Base-by-base conservation (phyloP, 1,284 basidiomycete species). In the Fomitiporia mediterranea region DNA sequence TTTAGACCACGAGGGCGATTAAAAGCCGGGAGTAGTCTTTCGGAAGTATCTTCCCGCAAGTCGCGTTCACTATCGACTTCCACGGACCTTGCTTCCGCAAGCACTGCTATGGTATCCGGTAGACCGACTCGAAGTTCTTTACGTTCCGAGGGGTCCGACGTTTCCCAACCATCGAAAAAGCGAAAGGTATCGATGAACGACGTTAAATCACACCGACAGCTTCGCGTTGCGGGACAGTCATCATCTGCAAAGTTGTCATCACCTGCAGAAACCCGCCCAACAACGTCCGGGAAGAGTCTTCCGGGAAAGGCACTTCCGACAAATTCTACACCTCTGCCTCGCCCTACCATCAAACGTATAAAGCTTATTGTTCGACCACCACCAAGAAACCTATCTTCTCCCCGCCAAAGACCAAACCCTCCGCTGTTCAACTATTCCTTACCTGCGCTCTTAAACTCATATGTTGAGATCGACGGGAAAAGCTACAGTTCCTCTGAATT, bases 301-400 rank as follows among this genome's bases (percentile, higher is more conserved):
- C 23, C 56, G 25, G 56, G 56, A 1, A 58, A 57, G 13, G 37
- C 57, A 8, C 44, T 56, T 32, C 43, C 55, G 11, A 37, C 43
- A 34, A 30, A 39, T 15, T 17, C 35, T 21, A 8, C 30, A 17
- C n/a, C 54, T 19, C n/a, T n/a, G n/a, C n/a, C n/a, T n/a, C 27
- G 61, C 8, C 53, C 61, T 15, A 63, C 65, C 17, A 72, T 84
- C 50, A 84, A 80, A 64, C 82, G 88, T 49, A 72, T 89, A 49
- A 81, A 78, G 49, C 78, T 91, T 35, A 80, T 89, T 34, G 82
- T 88, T n/a, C 80, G 84, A 34, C 72, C 72, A 23, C 86, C 85
- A 5, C 74, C 76, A 1, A 78, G 81, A 7, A 67, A 72, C 1
- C 78, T 85, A 56, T 82, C 90, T 0, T 79, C 86, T 64, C 90